Base-by-base conservation (phyloP, 768 basidiomycete genomes). In the Naganishia antarctica region DNA sequence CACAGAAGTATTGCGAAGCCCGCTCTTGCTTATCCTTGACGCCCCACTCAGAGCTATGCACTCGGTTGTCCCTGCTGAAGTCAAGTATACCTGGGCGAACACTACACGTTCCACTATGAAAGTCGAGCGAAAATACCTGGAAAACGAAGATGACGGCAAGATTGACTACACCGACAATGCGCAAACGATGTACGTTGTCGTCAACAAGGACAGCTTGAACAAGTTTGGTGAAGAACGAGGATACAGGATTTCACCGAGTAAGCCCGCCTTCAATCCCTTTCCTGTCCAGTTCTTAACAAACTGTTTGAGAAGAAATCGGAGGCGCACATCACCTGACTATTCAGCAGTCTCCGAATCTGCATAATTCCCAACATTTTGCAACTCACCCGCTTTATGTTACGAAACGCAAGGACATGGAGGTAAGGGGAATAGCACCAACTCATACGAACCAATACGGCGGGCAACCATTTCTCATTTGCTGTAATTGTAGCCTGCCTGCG, bases 121-220 rank as follows among this genome's bases (percentile, higher is more conserved):
- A 49, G 66, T 75, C 16, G 61, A 68, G 26, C 46, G 67, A 13
- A 47, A 44, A 0, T 81, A 80, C 67, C 81, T 86, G 62, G 73
- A 77, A 18, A 83, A 79, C 65, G 85, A 85, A 72, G 76, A 82
- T 63, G 80, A 83, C 25, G 50, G 64, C 29, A 64, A 65, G 61
- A 44, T 74, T 50, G 69, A 76, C 66, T 78, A 73, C 73, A 58
- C 70, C 0, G 47, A 46, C 46, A 73, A 76, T 40, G 59, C 13
- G 4, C 29, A 66, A 13, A 45, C 67, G 23, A 68, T 70, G 69
- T 68, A 71, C 40, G 61, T 75, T 23, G 62, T 78, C 25, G 76
- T 73, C 61, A 77, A 77, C 72, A 70, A 74, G 58, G 70, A 75
- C 25, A 70, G 68, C 29, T 59, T 62, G 47, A 77, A 78, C 70